Conservation (phyloP, 768 basidiomycete genomes). For the Amanita rubescens region DNA sequence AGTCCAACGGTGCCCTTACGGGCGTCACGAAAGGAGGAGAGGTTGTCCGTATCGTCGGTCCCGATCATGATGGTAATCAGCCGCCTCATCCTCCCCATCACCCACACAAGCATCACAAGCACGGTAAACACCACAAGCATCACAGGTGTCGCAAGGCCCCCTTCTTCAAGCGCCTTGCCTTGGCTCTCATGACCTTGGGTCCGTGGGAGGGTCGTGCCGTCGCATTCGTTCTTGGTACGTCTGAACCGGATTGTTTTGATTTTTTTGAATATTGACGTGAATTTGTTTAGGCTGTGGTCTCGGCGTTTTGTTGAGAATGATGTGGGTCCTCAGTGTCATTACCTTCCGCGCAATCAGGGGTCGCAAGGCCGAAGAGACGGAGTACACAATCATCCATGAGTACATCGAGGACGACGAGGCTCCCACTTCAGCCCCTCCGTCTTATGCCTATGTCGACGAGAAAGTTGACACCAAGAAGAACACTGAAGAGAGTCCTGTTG, state of each 20-base stretch:
- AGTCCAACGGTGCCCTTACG: background rate
- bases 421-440: constrained; percentile 44
- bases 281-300: constrained; percentile 64
- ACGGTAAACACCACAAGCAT: constrained; percentile 3
- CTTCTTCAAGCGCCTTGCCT: constrained; percentile 56
- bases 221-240: constrained; percentile 69
- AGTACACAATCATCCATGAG: constrained; percentile 31
- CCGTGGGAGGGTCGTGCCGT: constrained; percentile 81
- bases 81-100: constrained; percentile 20
- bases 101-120: constrained; percentile 13
- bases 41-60: background rate
- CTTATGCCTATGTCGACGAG: constrained; percentile 48
- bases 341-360: constrained; percentile 48
- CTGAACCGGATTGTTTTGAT: background rate
- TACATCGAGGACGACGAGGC: constrained; percentile 38
- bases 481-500: background rate
- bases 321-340: constrained; percentile 66
- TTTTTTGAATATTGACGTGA: background rate
- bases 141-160: constrained; percentile 19
- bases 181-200: constrained; percentile 61
- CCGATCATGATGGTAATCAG: constrained; percentile 2
- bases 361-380: constrained; percentile 29
- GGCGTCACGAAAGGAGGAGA: background rate
- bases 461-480: constrained; percentile 28
- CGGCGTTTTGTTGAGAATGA: constrained; percentile 74